These are phyloP conservation scores for Ogataea zsoltii DNA, from an alignment of 805 yeast genomes.

Conservation along the genomic window DNA sequence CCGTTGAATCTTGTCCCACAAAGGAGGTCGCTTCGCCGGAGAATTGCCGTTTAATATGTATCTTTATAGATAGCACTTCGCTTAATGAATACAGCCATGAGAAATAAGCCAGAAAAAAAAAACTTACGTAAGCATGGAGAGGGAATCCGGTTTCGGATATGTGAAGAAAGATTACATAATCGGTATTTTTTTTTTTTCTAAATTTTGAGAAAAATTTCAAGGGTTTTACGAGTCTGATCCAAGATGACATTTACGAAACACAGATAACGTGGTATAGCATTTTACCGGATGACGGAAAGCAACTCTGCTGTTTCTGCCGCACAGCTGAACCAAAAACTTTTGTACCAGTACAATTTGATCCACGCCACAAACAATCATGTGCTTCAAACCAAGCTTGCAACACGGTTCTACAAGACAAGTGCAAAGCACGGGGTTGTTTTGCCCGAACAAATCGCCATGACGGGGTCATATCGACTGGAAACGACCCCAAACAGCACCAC, in stretches of 20 bases:
- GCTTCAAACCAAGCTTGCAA: conserved; percentile 21
- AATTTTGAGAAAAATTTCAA: too few species aligned
- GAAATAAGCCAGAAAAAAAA: background rate
- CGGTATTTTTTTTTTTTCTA: too few species aligned
- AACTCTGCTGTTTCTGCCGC: conserved; percentile 6
- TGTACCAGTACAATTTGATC: conserved; percentile 21
- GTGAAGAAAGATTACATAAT: too few species aligned
- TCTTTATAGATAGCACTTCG: background rate
- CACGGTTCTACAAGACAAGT: conserved; percentile 14
- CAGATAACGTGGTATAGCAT: too few species aligned
- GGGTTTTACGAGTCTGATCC: too few species aligned
- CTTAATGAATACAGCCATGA: conserved; percentile 1
- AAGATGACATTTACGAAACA: too few species aligned
- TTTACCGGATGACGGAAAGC: background rate
- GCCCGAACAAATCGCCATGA: conserved; percentile 17
- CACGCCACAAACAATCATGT: conserved; percentile 15
- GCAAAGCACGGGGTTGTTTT: conserved; percentile 16
- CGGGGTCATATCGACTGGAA: conserved; percentile 2
- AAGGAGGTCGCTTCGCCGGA: conserved; percentile 1
- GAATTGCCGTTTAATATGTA: background rate
- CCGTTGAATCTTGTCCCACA: background rate
- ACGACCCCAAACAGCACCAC: background rate
- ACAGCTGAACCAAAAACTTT: conserved; percentile 8
- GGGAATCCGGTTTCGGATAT: too few species aligned
- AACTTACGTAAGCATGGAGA: too few species aligned